Base-by-base conservation (phyloP, 345 rosid species). In the Brassica rapa region DNA sequence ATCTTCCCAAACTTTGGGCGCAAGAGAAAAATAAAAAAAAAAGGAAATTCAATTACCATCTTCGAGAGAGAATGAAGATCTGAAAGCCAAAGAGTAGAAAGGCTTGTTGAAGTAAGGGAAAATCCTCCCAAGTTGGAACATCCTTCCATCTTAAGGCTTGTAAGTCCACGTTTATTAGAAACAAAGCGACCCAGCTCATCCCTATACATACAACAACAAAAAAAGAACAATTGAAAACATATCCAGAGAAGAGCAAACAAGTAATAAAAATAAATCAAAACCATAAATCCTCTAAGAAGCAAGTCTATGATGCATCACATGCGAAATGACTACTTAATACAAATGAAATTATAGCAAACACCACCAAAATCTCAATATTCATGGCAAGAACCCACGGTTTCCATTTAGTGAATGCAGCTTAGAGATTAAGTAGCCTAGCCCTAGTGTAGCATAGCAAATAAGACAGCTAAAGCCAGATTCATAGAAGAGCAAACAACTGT, bases 141-240 rank as follows among this genome's bases (percentile, higher is more conserved):
- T 23, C 98, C 97, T 83, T 90, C 96, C 97, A 96, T 89, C 88
- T 96, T 93, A 79, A 96, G 92, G 81, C 81, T 86, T 66, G 81
- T 82, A 8, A 91, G 91, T 82, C 93, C 88, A 75, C 90, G 90
- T 79, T 87, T 93, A 79, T 91, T 92, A 51, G 99, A 93, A 73
- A 96, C 97, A 91, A 93, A 96, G 57, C 98, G 97, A 82, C 89
- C 87, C 76, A 96, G 73, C 82, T 93, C 99, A 83, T 91, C 95
- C 43, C 98, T 93, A 80, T 84, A 84, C 41, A 62, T 8, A 65
- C 73, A 66, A 79, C 43, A 29, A 49, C 53, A 14, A 46, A 0
- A 66, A 73, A 74, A 21, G n/a, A 1, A 68, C 70, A 37, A 71
- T 75, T 14, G 63, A 81, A 72, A 14, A 78, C 61, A 66, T 25